Evolutionary conservation across 1,139 yeast species (phyloP).

Genomic region (Yamadazyma buinensis): DNA sequence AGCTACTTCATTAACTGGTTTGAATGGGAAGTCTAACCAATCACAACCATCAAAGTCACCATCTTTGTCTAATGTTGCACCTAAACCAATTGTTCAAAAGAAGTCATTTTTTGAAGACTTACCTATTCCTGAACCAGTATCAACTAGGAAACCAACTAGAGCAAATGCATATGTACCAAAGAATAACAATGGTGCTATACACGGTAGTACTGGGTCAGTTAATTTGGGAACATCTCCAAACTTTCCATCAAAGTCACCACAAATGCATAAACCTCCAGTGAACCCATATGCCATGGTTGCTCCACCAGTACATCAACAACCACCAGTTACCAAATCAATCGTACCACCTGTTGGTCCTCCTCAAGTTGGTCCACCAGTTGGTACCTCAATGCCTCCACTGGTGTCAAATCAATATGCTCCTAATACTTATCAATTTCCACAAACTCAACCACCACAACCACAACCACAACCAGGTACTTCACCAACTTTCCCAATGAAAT

Average conservation of each 20-base stretch:
- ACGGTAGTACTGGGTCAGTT: background rate
- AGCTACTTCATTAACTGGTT: slow-evolving; percentile 2
- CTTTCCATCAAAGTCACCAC: slow-evolving; percentile 8
- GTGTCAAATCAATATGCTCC: slow-evolving; percentile 1
- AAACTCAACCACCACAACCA: background rate
- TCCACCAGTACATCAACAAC: background rate
- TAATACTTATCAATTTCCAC: slow-evolving; percentile 1
- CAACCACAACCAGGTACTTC: slow-evolving; percentile 1
- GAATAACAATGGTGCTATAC: background rate
- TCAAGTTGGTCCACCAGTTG: slow-evolving; percentile 2
- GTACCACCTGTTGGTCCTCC: background rate
- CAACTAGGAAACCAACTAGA: slow-evolving; percentile 25
- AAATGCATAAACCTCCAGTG: slow-evolving; percentile 11
- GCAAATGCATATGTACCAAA: slow-evolving; percentile 15
- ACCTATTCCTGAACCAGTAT: slow-evolving; percentile 32
- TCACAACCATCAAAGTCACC: slow-evolving; percentile 7
- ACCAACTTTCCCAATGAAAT: slow-evolving; percentile 2
- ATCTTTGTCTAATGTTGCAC: slow-evolving; percentile 7
- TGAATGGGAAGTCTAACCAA: slow-evolving; percentile 1
- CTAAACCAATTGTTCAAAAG: slow-evolving; percentile 14
- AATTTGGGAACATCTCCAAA: slow-evolving; percentile 10
- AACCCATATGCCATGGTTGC: slow-evolving; percentile 19
- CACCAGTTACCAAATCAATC: background rate
- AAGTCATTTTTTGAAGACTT: slow-evolving; percentile 56
- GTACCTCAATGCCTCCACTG: no score